Percentiles rank a stretch among this genome's conserved stretches.
Evolutionary conservation across 306 rosid genomes (phyloP).

Genomic region (Lablab purpureus): DNA sequence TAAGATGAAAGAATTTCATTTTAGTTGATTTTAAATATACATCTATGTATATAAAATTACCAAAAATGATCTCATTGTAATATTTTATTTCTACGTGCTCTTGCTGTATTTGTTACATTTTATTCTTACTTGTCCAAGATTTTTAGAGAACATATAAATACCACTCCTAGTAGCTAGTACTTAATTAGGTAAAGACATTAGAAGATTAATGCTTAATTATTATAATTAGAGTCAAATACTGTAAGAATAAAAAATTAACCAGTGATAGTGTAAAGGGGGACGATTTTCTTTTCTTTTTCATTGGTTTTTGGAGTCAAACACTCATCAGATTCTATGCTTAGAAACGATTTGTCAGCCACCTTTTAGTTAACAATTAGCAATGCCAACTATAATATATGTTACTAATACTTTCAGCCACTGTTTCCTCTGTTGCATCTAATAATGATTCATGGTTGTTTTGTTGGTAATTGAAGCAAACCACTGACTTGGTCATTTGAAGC

Average conservation of each 20-base stretch:
- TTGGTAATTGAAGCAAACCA: constrained; percentile 46
- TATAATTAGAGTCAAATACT: neutral
- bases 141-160: constrained; percentile 27
- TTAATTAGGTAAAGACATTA: neutral
- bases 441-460: constrained; percentile 19
- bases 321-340: constrained; percentile 37
- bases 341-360: constrained; percentile 16
- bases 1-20: neutral
- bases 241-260: neutral
- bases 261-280: neutral
- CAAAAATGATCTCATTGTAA: neutral
- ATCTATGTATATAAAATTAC: neutral
- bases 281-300: neutral
- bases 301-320: neutral
- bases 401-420: constrained; percentile 15
- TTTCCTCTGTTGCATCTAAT: constrained; percentile 39
- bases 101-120: constrained; percentile 33
- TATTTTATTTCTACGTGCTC: neutral
- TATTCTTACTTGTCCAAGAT: constrained; percentile 26
- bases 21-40: too few species aligned
- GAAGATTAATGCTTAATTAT: constrained; percentile 1
- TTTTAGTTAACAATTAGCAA: constrained; percentile 3
- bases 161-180: neutral
- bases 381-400: constrained; percentile 15
- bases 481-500: constrained; percentile 39